Percentiles rank a stretch among this genome's conserved stretches.
Conservation (phyloP, 495 filamentous ascomycete species). For the Hyaloscypha finlandica region DNA sequence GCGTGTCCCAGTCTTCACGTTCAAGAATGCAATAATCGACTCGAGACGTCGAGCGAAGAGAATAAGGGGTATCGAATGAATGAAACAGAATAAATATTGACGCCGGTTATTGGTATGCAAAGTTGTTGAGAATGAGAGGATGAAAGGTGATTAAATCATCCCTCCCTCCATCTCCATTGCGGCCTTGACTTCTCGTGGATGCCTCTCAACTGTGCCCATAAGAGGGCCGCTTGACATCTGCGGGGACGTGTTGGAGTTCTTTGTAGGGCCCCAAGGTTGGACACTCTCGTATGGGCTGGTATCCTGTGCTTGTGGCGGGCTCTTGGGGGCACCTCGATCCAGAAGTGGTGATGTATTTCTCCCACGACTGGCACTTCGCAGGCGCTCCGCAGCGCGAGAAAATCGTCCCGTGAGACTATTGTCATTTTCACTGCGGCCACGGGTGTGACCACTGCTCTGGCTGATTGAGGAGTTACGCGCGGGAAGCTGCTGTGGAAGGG, state of each 20-base stretch:
- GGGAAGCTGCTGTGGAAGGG: conserved; percentile 9
- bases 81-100: conserved; percentile 4
- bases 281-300: conserved; percentile 60
- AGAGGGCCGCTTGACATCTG: conserved; percentile 5
- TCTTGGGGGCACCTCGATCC: conserved; percentile 18
- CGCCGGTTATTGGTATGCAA: conserved; percentile 21
- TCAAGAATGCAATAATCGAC: conserved; percentile 19
- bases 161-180: conserved; percentile 36
- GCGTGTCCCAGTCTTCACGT: conserved; percentile 18
- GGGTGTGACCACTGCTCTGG: conserved; percentile 60
- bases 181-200: conserved; percentile 44
- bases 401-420: conserved; percentile 63
- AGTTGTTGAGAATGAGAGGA: not conserved
- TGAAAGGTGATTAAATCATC: conserved; percentile 27
- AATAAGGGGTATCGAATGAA: conserved; percentile 30
- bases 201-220: conserved; percentile 35
- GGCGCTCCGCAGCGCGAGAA: conserved; percentile 65
- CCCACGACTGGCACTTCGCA: conserved; percentile 67
- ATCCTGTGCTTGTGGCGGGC: conserved; percentile 27
- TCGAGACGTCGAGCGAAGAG: conserved; percentile 8
- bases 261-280: conserved; percentile 32
- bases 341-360: conserved; percentile 37
- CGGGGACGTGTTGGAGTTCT: conserved; percentile 12
- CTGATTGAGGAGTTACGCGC: conserved; percentile 45
- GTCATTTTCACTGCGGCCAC: conserved; percentile 67